Evolutionary conservation across 2,329 filamentous ascomycete species (phyloP).

Genomic region (Penicillium sp.): DNA sequence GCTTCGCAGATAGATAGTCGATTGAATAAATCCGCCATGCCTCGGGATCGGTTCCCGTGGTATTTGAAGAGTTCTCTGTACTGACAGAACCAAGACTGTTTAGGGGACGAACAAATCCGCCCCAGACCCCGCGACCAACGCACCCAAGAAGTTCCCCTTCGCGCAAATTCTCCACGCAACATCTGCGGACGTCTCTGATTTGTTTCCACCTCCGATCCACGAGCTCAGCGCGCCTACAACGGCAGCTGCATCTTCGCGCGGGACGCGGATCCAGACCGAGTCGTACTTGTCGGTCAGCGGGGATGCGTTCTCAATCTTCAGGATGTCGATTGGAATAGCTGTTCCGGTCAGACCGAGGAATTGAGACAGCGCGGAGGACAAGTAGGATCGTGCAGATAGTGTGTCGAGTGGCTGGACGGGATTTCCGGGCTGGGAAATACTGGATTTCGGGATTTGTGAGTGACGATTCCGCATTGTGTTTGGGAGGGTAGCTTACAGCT

Average conservation of each 20-base stretch:
- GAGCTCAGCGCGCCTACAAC: conserved; percentile 49
- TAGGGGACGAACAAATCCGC: conserved; percentile 36
- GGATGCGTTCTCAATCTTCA: conserved; percentile 36
- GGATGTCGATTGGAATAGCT: conserved; percentile 50
- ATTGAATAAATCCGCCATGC: background rate
- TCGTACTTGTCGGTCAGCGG: background rate
- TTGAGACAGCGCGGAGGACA: conserved; percentile 49
- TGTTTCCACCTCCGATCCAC: conserved; percentile 42
- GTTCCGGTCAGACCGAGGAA: conserved; percentile 51
- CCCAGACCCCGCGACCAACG: conserved; percentile 37
- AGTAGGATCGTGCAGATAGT: conserved; percentile 49
- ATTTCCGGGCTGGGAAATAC: conserved; percentile 30
- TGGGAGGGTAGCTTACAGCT: conserved; percentile 33
- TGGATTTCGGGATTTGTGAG: conserved; percentile 11
- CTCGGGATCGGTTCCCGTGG: background rate
- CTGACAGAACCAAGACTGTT: background rate
- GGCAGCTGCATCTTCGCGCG: conserved; percentile 46
- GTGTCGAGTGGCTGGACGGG: conserved; percentile 39
- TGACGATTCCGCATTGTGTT: background rate
- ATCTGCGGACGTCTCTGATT: conserved; percentile 12
- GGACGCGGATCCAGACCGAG: conserved; percentile 47
- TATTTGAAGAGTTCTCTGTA: background rate
- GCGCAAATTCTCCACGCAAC: conserved; percentile 43
- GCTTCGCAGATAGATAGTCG: background rate
- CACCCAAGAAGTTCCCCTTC: conserved; percentile 41